phyloP scores from a whole-genome alignment of 75 land plant genomes.

The Azolla pinnata region DNA sequence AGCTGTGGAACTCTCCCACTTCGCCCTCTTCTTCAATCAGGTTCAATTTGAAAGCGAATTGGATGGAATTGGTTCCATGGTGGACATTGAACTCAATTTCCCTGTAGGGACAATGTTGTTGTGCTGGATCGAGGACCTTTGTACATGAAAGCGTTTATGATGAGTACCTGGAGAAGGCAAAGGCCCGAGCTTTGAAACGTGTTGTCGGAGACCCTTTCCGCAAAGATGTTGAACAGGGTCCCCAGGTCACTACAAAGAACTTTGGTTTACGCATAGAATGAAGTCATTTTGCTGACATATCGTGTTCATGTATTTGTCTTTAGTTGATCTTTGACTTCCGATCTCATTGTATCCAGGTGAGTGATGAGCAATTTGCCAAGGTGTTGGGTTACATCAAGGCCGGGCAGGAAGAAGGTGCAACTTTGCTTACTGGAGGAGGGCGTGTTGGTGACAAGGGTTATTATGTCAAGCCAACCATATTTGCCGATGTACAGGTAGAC shows the following conservation, averaged over 20 bases:
- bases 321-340: background rate
- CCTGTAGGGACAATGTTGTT: slow-evolving; percentile 45
- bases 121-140: slow-evolving; percentile 47
- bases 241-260: slow-evolving; percentile 23
- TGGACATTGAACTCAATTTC: too few species aligned
- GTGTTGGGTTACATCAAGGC: slow-evolving; percentile 24
- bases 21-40: slow-evolving; percentile 48
- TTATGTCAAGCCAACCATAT: slow-evolving; percentile 45
- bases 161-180: slow-evolving; percentile 46
- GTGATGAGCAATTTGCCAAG: slow-evolving; percentile 35
- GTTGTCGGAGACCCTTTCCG: slow-evolving; percentile 48
- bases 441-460: slow-evolving; percentile 34
- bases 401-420: slow-evolving; percentile 39
- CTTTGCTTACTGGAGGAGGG: slow-evolving; percentile 35
- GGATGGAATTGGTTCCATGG: too few species aligned
- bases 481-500: slow-evolving; percentile 40
- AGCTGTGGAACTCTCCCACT: slow-evolving; percentile 47
- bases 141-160: slow-evolving; percentile 48
- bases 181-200: slow-evolving; percentile 22
- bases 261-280: background rate
- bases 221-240: slow-evolving; percentile 43
- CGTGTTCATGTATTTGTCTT: background rate
- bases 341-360: slow-evolving; percentile 12
- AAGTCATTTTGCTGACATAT: background rate
- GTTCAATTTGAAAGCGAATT: slow-evolving; percentile 12